Evolutionary conservation across 176 grass and related monocot species (phyloP).

Genomic region (Rhynchospora pubera): DNA sequence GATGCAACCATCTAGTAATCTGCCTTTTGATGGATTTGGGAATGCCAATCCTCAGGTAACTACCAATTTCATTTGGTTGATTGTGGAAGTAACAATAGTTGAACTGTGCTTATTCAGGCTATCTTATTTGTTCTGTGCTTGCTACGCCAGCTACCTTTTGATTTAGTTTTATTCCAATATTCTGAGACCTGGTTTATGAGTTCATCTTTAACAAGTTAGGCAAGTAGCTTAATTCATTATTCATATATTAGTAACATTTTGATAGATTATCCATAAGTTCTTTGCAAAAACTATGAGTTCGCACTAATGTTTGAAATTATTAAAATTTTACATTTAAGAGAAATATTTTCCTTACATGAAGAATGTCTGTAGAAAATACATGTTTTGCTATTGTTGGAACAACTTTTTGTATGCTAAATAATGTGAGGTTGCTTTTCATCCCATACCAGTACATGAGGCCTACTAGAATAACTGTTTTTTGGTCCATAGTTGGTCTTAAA

Average conservation of each 20-base stretch:
- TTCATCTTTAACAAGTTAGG: neutral
- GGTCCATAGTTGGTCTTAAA: neutral
- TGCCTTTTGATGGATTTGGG: conserved; percentile 25
- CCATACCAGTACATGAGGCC: neutral
- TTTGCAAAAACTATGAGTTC: neutral
- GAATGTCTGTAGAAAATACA: neutral
- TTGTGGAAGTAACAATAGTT: neutral
- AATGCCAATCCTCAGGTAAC: conserved; percentile 36
- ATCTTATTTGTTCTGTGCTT: neutral
- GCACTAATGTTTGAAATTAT: neutral
- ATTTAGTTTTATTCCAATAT: neutral
- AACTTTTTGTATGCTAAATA: too few relatives aligned
- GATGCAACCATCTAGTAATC: neutral
- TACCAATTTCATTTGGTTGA: neutral
- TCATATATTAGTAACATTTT: neutral
- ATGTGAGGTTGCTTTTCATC: neutral
- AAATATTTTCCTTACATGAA: neutral
- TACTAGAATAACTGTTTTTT: neutral
- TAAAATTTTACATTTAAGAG: neutral
- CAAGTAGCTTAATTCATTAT: neutral
- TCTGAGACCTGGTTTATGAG: neutral
- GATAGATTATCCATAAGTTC: neutral
- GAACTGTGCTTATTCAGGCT: neutral
- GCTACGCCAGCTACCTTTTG: neutral
- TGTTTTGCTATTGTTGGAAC: neutral